Evolutionary conservation across 805 yeast genomes (phyloP).

Genomic region (Wickerhamomyces sydowiorum): DNA sequence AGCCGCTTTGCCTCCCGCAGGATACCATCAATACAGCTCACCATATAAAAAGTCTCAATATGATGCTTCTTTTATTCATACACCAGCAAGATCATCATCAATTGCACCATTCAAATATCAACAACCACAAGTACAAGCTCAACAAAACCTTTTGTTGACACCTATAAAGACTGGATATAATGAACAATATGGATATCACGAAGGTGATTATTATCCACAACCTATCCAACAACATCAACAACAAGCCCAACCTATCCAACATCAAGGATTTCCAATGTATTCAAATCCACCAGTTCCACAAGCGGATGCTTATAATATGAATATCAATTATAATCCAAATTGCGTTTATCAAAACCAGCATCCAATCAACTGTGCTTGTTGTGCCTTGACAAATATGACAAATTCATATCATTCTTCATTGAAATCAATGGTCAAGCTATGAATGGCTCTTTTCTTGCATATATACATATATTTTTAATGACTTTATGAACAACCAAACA

Average conservation of each 20-base stretch:
- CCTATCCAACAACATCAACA: neutral
- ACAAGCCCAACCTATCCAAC: neutral
- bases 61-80: no score
- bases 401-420: conserved; percentile 11
- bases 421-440: conserved; percentile 1
- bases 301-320: neutral
- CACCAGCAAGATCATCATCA: no score
- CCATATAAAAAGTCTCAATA: neutral
- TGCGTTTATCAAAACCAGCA: conserved; percentile 3
- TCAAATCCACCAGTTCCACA: neutral
- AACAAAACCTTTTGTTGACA: neutral
- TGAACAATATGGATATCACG: no score
- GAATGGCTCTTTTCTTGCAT: no score
- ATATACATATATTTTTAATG: neutral
- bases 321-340: no score
- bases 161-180: neutral
- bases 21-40: no score
- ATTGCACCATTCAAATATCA: no score
- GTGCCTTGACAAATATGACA: conserved; percentile 15
- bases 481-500: neutral
- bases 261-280: neutral
- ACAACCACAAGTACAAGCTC: neutral
- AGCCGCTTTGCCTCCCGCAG: no score
- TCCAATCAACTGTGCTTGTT: conserved; percentile 11
- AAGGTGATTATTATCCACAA: no score